These are phyloP conservation scores for Calonectria honghensis DNA, from an alignment of 2,329 filamentous ascomycete genomes.

Conservation along the genomic window DNA sequence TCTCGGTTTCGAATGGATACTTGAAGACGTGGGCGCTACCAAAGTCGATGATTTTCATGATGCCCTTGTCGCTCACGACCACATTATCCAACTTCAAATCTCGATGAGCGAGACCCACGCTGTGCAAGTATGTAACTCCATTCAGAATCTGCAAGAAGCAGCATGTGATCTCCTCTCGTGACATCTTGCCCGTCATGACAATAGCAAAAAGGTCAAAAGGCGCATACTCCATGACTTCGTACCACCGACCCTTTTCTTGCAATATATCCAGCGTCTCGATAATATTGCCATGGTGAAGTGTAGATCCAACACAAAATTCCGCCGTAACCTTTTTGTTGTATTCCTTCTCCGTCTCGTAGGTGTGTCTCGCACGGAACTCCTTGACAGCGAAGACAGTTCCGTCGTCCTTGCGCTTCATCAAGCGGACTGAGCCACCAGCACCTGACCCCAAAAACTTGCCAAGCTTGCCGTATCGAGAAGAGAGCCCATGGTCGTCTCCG, in stretches of 20 bases:
- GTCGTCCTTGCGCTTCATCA: conserved; percentile 96
- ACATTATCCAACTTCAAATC: conserved; percentile 99
- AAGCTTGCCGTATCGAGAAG: conserved; percentile 96
- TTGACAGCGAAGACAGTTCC: conserved; percentile 97
- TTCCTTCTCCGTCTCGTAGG: conserved; percentile 94
- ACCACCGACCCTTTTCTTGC: conserved; percentile 95
- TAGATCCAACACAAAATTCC: conserved; percentile 98
- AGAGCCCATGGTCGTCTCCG: conserved; percentile 92
- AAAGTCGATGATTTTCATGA: conserved; percentile 99
- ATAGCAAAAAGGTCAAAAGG: conserved; percentile 97
- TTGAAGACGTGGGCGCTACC: conserved; percentile 97
- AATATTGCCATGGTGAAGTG: conserved; percentile 96
- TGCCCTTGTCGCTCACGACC: conserved; percentile 95
- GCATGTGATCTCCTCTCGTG: conserved; percentile 91
- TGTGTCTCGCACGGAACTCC: conserved; percentile 93
- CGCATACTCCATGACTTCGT: conserved; percentile 99
- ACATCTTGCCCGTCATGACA: conserved; percentile 99
- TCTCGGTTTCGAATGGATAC: conserved; percentile 93
- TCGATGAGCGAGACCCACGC: conserved; percentile 94
- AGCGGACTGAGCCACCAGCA: conserved; percentile 92
- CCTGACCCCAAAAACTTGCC: conserved; percentile 95
- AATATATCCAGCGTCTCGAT: conserved; percentile 98
- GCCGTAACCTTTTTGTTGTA: conserved; percentile 99
- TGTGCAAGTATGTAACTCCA: conserved; percentile 95
- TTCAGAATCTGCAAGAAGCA: conserved; percentile 95